Conservation (phyloP, 2,329 filamentous ascomycete genomes). For the Ceratocystis cubensis region DNA sequence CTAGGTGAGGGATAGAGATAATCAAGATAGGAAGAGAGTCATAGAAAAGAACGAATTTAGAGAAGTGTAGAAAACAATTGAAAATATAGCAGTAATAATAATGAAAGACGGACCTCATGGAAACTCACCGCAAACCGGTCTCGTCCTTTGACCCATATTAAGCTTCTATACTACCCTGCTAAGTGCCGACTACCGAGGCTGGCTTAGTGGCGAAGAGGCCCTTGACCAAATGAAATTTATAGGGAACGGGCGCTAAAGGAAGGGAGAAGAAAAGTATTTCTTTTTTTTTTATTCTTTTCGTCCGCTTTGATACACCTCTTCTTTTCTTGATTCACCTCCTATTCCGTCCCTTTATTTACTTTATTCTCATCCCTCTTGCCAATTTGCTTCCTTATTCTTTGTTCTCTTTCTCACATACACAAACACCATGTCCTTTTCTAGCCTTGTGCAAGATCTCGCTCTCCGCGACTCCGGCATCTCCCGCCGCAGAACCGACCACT, state of each 20-base stretch:
- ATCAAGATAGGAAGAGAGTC: background rate
- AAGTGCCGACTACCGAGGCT: background rate
- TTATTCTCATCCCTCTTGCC: background rate
- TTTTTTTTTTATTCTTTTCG: background rate
- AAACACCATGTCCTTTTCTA: constrained; percentile 51
- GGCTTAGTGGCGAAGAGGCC: background rate
- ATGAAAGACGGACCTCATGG: background rate
- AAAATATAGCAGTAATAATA: background rate
- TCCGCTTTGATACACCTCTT: background rate
- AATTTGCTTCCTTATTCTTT: background rate
- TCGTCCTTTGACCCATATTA: background rate
- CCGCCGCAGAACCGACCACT: constrained; percentile 36
- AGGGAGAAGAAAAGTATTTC: background rate
- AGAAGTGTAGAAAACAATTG: background rate
- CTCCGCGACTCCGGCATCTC: constrained; percentile 40
- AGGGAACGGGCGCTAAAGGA: background rate
- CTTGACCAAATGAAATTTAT: background rate
- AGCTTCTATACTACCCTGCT: background rate
- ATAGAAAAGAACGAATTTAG: background rate
- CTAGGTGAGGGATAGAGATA: background rate
- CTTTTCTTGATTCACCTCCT: background rate
- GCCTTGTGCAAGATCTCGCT: constrained; percentile 51
- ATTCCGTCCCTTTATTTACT: background rate
- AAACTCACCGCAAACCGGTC: background rate
- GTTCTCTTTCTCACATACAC: background rate